Evolutionary conservation across 176 grass and related monocot genomes (phyloP).

Genomic region (Oryza australiensis): DNA sequence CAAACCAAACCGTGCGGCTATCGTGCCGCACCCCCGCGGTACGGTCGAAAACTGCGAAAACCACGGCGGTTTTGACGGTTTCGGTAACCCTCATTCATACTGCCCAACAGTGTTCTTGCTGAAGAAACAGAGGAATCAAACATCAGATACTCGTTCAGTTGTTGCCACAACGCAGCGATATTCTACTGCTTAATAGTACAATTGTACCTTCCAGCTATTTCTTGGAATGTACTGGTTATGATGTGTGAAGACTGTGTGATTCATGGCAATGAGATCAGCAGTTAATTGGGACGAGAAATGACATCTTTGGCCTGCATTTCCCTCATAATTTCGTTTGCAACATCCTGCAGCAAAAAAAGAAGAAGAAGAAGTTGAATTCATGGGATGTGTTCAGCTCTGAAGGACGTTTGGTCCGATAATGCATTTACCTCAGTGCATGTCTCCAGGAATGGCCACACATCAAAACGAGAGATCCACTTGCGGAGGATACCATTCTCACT

Average conservation of each 20-base stretch:
- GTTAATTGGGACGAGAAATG: slow-evolving; percentile 99
- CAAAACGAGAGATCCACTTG: slow-evolving; percentile 96
- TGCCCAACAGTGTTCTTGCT: slow-evolving; percentile 95
- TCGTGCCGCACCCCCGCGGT: too few relatives aligned
- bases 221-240: slow-evolving; percentile 98
- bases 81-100: too few relatives aligned
- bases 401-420: not conserved
- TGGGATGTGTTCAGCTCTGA: not conserved
- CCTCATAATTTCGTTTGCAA: slow-evolving; percentile 71
- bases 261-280: slow-evolving; percentile 91
- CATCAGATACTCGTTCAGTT: slow-evolving; percentile 32
- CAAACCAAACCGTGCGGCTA: too few relatives aligned
- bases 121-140: slow-evolving; percentile 26
- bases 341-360: slow-evolving; percentile 55
- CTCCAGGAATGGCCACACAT: slow-evolving; percentile 98
- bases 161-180: not conserved
- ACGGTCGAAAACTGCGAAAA: too few relatives aligned
- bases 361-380: slow-evolving; percentile 5
- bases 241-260: slow-evolving; percentile 83
- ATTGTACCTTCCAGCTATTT: slow-evolving; percentile 91
- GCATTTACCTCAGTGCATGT: slow-evolving; percentile 74
- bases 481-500: slow-evolving; percentile 77
- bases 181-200: not conserved
- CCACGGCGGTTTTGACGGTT: too few relatives aligned
- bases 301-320: slow-evolving; percentile 90